These are phyloP conservation scores for Tilletia walkeri DNA, from an alignment of 1,284 basidiomycete genomes.

Conservation along the genomic window DNA sequence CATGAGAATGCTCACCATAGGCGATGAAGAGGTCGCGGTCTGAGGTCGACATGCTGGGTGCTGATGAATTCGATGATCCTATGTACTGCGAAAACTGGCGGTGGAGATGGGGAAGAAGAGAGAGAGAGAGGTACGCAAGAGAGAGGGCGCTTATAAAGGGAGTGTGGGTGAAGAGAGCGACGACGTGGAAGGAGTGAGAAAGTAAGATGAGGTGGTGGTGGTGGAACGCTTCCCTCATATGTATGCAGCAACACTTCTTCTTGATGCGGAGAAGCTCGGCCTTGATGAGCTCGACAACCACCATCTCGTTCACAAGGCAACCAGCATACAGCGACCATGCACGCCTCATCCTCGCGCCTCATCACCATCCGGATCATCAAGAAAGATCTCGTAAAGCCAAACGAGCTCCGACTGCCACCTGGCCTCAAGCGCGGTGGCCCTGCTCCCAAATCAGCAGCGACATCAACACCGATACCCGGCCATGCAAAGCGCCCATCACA, in stretches of 20 bases:
- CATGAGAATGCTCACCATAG: constrained; percentile 26
- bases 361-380: background rate
- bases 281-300: background rate
- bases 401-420: background rate
- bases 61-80: background rate
- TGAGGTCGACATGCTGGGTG: constrained; percentile 13
- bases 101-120: background rate
- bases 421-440: background rate
- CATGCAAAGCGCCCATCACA: background rate
- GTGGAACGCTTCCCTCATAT: background rate
- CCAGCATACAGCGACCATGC: constrained; percentile 6
- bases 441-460: too few species aligned
- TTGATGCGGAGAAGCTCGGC: constrained; percentile 4
- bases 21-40: constrained; percentile 42
- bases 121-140: background rate
- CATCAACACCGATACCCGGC: background rate
- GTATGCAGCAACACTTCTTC: background rate
- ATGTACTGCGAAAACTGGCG: background rate
- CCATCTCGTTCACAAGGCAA: background rate
- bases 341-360: constrained; percentile 7
- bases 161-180: background rate
- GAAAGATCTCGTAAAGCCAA: background rate
- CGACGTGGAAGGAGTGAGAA: background rate
- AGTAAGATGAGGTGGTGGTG: background rate
- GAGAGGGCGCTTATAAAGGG: background rate